phyloP scores from a whole-genome alignment of 495 filamentous ascomycete species.

The Neurospora sp. region DNA sequence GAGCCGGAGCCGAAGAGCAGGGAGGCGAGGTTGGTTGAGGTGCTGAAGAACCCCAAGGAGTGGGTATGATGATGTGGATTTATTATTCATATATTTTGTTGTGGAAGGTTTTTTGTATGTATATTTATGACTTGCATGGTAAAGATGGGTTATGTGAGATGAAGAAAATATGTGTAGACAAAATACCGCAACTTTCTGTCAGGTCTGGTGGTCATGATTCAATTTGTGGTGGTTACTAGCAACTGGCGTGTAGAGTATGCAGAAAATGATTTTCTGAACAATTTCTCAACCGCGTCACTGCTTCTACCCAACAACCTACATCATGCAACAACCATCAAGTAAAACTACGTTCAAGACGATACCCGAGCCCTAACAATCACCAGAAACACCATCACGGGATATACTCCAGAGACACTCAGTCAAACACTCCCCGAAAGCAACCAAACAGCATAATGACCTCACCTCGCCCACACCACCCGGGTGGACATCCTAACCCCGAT shows the following conservation, averaged over 20 bases:
- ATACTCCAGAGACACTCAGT: neutral
- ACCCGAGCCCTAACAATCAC: neutral
- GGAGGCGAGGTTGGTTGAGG: conserved; percentile 67
- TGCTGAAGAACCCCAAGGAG: conserved; percentile 76
- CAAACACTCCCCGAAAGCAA: neutral
- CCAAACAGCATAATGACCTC: neutral
- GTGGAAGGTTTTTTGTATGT: conserved; percentile 3
- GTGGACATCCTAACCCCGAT: neutral
- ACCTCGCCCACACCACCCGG: neutral
- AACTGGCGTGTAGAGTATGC: too few species aligned
- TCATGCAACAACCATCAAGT: neutral
- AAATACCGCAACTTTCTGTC: neutral
- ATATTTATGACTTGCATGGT: conserved; percentile 1
- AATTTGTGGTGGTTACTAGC: too few species aligned
- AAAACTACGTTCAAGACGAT: neutral
- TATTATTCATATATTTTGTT: neutral
- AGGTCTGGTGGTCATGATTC: neutral
- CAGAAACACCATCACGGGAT: neutral
- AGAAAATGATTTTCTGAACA: neutral
- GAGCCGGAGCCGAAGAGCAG: conserved; percentile 61
- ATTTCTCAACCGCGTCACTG: neutral
- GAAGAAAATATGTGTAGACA: neutral
- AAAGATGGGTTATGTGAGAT: neutral
- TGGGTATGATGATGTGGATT: conserved; percentile 56
- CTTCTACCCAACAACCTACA: neutral